These are phyloP conservation scores for Colletotrichum sp. DNA, from an alignment of 2,329 filamentous ascomycete species.

Conservation along the genomic window DNA sequence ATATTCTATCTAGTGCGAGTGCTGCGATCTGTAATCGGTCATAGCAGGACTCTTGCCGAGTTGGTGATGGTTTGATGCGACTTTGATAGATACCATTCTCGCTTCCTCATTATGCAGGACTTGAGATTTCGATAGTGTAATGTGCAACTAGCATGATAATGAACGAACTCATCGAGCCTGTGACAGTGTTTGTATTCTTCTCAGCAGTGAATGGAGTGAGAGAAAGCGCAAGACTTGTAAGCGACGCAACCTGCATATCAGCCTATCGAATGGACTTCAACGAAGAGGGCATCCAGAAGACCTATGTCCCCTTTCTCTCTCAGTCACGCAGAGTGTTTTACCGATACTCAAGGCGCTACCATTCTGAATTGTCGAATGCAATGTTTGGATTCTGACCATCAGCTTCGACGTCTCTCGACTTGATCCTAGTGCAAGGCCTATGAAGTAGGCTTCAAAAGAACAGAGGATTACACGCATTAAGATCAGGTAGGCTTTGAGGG, in stretches of 20 bases:
- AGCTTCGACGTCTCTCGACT: background rate
- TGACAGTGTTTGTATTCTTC: fast-evolving
- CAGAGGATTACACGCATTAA: background rate
- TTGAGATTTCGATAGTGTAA: background rate
- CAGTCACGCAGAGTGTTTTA: background rate
- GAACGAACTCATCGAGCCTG: background rate
- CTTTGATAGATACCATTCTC: background rate
- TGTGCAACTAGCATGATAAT: background rate
- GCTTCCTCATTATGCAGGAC: background rate
- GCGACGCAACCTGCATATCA: background rate
- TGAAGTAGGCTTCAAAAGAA: background rate
- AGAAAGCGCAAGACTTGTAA: background rate
- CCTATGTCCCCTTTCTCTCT: background rate
- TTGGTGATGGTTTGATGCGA: background rate
- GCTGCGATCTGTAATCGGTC: background rate
- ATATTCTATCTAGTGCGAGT: background rate
- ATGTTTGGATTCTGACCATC: background rate
- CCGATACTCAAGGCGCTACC: background rate
- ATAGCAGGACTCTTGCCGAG: background rate
- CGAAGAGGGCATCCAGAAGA: background rate
- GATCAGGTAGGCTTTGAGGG: background rate
- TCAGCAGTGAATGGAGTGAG: background rate
- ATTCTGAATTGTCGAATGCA: background rate
- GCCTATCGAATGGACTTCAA: background rate
- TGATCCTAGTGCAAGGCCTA: background rate